Conservation (phyloP, 805 yeast genomes). For the Yarrowia sp. region DNA sequence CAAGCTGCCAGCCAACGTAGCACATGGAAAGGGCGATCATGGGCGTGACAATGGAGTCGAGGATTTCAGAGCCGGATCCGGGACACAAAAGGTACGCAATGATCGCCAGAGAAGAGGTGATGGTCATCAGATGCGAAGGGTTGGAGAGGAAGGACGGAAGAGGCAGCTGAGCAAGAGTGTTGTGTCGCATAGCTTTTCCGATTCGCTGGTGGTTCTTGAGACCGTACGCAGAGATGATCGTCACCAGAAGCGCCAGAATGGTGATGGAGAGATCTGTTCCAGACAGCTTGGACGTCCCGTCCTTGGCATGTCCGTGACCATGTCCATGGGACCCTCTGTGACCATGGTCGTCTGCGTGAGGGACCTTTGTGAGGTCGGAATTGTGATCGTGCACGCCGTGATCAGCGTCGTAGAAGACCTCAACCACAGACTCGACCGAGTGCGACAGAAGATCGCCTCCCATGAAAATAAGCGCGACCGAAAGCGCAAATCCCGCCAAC, state of each 20-base stretch:
- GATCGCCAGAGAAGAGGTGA: slow-evolving; percentile 37
- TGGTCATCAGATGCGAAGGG: slow-evolving; percentile 38
- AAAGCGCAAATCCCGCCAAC: slow-evolving; percentile 78
- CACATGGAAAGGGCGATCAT: slow-evolving; percentile 43
- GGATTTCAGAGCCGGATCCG: slow-evolving; percentile 30
- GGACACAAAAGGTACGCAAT: slow-evolving; percentile 38
- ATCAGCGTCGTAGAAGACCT: slow-evolving; percentile 39
- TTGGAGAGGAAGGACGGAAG: slow-evolving; percentile 34
- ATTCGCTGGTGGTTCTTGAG: slow-evolving; percentile 40
- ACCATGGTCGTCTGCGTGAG: slow-evolving; percentile 37
- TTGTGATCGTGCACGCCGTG: slow-evolving; percentile 37
- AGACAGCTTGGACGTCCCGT: slow-evolving; percentile 10
- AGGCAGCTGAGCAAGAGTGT: slow-evolving; percentile 26
- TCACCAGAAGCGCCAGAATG: slow-evolving; percentile 36
- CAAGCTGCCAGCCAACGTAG: slow-evolving; percentile 42
- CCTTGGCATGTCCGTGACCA: slow-evolving; percentile 25
- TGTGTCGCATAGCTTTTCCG: slow-evolving; percentile 32
- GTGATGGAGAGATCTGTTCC: slow-evolving; percentile 32
- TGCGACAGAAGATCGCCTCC: slow-evolving; percentile 89
- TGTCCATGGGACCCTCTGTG: slow-evolving; percentile 27
- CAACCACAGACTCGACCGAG: slow-evolving; percentile 70
- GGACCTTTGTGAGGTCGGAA: slow-evolving; percentile 6
- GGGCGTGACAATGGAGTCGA: slow-evolving; percentile 42
- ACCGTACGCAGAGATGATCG: slow-evolving; percentile 40
- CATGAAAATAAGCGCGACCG: slow-evolving; percentile 82